These are phyloP conservation scores for Bigelowiella natans DNA, from an alignment of 78 protist species.

Conservation along the genomic window DNA sequence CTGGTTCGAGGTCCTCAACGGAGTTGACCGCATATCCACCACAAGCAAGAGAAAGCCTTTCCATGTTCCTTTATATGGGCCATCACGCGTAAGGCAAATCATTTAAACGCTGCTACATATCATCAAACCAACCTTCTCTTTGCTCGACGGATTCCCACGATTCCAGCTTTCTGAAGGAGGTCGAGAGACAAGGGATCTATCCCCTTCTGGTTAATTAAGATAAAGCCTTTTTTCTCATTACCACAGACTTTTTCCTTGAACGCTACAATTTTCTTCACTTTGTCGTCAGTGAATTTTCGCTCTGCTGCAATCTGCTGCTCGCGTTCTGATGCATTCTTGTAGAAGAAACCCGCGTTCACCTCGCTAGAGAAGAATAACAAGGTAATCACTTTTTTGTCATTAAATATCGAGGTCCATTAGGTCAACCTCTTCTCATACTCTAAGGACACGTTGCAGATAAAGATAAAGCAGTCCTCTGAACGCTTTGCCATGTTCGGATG, in stretches of 20 bases:
- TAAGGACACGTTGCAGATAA: slow-evolving; percentile 88
- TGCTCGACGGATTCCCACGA: slow-evolving; percentile 93
- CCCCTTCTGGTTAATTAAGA: slow-evolving; percentile 98
- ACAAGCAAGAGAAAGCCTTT: slow-evolving; percentile 64
- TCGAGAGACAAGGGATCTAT: slow-evolving; percentile 96
- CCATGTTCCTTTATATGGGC: background rate
- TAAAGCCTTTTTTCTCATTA: slow-evolving; percentile 47
- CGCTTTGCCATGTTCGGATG: slow-evolving; percentile 95
- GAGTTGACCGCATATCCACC: slow-evolving; percentile 94
- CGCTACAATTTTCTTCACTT: slow-evolving; percentile 70
- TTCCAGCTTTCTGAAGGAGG: slow-evolving; percentile 81
- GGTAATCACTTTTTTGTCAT: background rate
- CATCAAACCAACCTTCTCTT: slow-evolving; percentile 78
- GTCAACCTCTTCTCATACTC: slow-evolving; percentile 82
- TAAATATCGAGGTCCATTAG: background rate
- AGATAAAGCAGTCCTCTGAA: slow-evolving; percentile 61
- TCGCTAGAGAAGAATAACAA: slow-evolving; percentile 46
- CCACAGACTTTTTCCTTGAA: slow-evolving; percentile 81
- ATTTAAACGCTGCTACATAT: background rate
- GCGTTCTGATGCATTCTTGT: slow-evolving; percentile 17
- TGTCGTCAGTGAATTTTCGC: slow-evolving; percentile 80
- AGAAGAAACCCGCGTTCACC: slow-evolving; percentile 76
- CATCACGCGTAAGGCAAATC: background rate
- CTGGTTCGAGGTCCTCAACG: slow-evolving; percentile 71
- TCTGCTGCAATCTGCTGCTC: slow-evolving; percentile 77